Evolutionary conservation across 2,329 filamentous ascomycete genomes (phyloP).

Genomic region (Cryphonectria japonica): DNA sequence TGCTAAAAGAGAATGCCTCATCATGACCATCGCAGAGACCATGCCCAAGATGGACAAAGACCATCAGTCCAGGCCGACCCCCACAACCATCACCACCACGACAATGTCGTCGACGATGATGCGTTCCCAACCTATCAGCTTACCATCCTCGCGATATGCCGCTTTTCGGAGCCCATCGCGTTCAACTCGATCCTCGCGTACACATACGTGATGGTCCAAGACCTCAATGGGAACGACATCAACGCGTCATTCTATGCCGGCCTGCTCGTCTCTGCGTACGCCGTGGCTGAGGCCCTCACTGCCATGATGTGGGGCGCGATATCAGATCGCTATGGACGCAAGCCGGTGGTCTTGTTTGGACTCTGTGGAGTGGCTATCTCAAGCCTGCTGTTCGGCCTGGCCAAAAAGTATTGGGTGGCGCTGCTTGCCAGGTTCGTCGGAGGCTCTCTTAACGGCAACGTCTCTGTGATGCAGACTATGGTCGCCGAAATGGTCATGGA

Average conservation of each 20-base stretch:
- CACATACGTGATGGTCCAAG: slow-evolving; percentile 47
- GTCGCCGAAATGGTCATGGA: slow-evolving; percentile 46
- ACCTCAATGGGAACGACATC: slow-evolving; percentile 43
- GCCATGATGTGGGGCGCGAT: slow-evolving; percentile 47
- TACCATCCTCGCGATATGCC: slow-evolving; percentile 49
- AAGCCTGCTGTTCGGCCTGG: slow-evolving; percentile 47
- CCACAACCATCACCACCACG: not conserved
- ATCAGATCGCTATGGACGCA: slow-evolving; percentile 45
- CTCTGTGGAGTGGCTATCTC: slow-evolving; percentile 42
- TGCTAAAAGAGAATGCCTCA: not conserved
- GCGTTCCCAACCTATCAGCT: slow-evolving; percentile 50
- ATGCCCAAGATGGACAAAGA: not conserved
- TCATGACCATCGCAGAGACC: not conserved
- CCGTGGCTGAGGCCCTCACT: slow-evolving; percentile 47
- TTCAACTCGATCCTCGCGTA: slow-evolving; percentile 51
- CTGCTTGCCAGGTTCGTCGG: slow-evolving; percentile 46
- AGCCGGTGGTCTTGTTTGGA: slow-evolving; percentile 38
- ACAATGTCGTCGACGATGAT: slow-evolving; percentile 2
- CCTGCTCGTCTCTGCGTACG: slow-evolving; percentile 50
- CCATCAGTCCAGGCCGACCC: not conserved
- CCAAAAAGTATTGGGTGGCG: slow-evolving; percentile 47
- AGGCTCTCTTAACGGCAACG: slow-evolving; percentile 46
- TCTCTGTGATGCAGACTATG: slow-evolving; percentile 47
- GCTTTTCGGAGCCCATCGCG: slow-evolving; percentile 50
- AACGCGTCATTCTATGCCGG: slow-evolving; percentile 54